A percentile compares a stretch with the other conserved stretches of the same genome.
Evolutionary conservation across 2,329 filamentous ascomycete species (phyloP).

Genomic region (Sarocladium brachiariae): DNA sequence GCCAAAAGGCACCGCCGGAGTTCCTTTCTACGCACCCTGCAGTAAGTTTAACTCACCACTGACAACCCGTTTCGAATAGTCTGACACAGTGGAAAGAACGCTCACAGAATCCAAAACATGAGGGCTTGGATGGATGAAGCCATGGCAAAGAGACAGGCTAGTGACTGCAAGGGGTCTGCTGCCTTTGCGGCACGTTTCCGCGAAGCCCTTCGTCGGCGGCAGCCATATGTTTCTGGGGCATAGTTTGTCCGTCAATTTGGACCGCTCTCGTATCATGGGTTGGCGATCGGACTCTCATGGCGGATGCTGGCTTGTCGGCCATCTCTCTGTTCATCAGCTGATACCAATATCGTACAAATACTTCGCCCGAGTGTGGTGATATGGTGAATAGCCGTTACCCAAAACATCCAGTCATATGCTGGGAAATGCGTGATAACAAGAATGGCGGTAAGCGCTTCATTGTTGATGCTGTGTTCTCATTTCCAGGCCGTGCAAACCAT

Average conservation of each 20-base stretch:
- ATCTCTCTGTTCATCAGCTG: background rate
- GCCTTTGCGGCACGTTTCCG: conserved; percentile 48
- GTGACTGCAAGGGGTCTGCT: conserved; percentile 45
- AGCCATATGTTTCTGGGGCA: background rate
- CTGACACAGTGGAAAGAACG: conserved; percentile 35
- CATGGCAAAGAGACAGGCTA: conserved; percentile 43
- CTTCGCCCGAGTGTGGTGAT: background rate
- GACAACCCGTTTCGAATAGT: background rate
- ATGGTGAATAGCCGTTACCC: too few relatives aligned
- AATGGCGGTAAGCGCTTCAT: too few relatives aligned
- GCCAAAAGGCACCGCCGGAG: conserved; percentile 51
- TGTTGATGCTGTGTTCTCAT: too few relatives aligned
- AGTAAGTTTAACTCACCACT: conserved; percentile 32
- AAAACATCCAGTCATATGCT: too few relatives aligned
- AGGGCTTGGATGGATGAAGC: conserved; percentile 54
- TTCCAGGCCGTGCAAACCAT: too few relatives aligned
- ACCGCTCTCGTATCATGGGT: too few relatives aligned
- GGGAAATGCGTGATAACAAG: too few relatives aligned
- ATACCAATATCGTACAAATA: background rate
- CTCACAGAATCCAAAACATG: conserved; percentile 59
- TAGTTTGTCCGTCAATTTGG: background rate
- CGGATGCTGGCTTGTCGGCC: too few relatives aligned
- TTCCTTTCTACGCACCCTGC: conserved; percentile 73
- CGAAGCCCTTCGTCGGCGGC: conserved; percentile 30
- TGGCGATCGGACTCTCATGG: too few relatives aligned